phyloP scores from a whole-genome alignment of 1,284 basidiomycete genomes.

The Pseudozyma pruni region DNA sequence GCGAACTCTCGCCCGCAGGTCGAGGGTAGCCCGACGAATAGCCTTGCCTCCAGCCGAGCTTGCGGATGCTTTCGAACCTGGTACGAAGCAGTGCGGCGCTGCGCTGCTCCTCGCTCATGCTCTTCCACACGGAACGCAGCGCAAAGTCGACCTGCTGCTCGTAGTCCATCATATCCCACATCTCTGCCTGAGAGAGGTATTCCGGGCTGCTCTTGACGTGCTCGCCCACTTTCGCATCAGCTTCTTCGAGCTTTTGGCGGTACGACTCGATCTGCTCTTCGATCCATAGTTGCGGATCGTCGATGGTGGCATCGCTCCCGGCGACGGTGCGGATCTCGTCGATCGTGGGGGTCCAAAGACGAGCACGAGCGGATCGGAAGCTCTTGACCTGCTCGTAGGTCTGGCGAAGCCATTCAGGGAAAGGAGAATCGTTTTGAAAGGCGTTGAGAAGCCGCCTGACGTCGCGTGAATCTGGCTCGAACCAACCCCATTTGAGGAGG shows the following conservation, averaged over 20 bases:
- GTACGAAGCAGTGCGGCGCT: conserved; percentile 33
- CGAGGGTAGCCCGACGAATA: conserved; percentile 63
- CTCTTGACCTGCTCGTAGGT: conserved; percentile 28
- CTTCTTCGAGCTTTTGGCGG: conserved; percentile 6
- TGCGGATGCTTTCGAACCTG: conserved; percentile 52
- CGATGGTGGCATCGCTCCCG: conserved; percentile 6
- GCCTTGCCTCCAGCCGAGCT: conserved; percentile 64
- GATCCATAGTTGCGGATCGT: conserved; percentile 29
- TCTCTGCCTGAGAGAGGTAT: conserved; percentile 4
- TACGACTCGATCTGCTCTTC: conserved; percentile 16
- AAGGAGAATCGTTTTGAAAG: background rate
- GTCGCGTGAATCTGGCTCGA: conserved; percentile 8
- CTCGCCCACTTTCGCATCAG: conserved; percentile 1
- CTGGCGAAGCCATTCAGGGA: conserved; percentile 22
- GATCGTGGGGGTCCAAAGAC: conserved; percentile 40
- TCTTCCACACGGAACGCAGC: conserved; percentile 41
- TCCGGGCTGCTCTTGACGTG: background rate
- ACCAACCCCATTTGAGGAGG: conserved; percentile 43
- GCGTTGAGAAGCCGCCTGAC: background rate
- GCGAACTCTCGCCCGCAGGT: conserved; percentile 18
- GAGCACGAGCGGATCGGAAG: conserved; percentile 46
- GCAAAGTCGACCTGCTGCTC: conserved; percentile 50
- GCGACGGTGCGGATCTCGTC: conserved; percentile 13
- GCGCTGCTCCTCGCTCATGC: conserved; percentile 29
- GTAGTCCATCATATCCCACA: conserved; percentile 40